Percentiles rank a stretch among this genome's conserved stretches.
phyloP scores from a whole-genome alignment of 1,284 basidiomycete genomes.

The Trichosporon inkin region DNA sequence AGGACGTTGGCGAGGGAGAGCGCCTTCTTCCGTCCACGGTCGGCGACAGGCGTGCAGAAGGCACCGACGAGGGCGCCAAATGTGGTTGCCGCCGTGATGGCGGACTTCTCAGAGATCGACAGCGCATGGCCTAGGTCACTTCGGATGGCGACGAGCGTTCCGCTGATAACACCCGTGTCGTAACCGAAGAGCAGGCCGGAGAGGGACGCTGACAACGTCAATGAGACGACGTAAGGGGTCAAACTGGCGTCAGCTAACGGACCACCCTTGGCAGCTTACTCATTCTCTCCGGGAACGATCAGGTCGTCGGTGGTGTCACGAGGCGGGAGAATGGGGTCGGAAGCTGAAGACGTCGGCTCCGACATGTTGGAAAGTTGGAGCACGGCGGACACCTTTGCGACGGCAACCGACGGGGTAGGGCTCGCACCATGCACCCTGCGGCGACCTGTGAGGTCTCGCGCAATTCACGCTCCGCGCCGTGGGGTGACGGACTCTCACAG shows the following conservation, averaged over 20 bases:
- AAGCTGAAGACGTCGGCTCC: not conserved
- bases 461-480: not conserved
- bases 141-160: constrained; percentile 60
- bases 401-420: not conserved
- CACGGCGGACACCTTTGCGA: not conserved
- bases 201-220: constrained; percentile 49
- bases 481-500: not conserved
- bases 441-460: not conserved
- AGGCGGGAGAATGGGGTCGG: not conserved
- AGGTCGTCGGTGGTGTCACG: constrained; percentile 10
- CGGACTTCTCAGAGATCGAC: constrained; percentile 67
- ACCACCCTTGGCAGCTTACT: constrained; percentile 12
- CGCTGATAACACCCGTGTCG: constrained; percentile 74
- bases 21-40: constrained; percentile 64
- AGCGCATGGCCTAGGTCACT: constrained; percentile 62
- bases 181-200: constrained; percentile 76
- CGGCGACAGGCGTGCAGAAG: constrained; percentile 67
- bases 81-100: constrained; percentile 75
- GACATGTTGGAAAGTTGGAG: not conserved
- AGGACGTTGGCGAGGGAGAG: constrained; percentile 67
- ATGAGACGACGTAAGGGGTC: constrained; percentile 38
- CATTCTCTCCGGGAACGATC: constrained; percentile 31
- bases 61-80: constrained; percentile 69
- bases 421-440: not conserved
- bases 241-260: constrained; percentile 20